These are phyloP conservation scores for Wallacemonas rigidus DNA, from an alignment of 208 protist species.

Conservation along the genomic window DNA sequence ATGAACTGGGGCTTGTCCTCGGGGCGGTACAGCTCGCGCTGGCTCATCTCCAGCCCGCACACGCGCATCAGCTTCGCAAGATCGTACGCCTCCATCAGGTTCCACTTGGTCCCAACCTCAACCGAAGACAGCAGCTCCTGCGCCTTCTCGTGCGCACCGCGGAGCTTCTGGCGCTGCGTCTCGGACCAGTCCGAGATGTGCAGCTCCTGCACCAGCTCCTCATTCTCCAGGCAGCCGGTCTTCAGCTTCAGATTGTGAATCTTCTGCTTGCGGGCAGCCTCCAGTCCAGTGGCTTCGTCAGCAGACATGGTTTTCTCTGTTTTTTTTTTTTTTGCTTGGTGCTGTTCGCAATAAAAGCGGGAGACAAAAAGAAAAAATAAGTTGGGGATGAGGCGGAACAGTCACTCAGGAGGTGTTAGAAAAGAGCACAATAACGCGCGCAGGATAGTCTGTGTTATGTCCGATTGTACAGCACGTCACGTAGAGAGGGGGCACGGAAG, in stretches of 20 bases:
- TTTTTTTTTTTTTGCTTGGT: no score
- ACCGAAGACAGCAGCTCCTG: conserved; percentile 63
- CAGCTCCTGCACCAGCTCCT: conserved; percentile 75
- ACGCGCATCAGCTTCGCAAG: conserved; percentile 60
- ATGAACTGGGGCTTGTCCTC: conserved; percentile 79
- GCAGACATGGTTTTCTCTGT: conserved; percentile 37
- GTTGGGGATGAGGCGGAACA: no score
- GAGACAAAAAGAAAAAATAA: no score
- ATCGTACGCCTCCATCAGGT: conserved; percentile 70
- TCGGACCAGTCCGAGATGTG: conserved; percentile 75
- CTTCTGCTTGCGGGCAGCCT: conserved; percentile 81
- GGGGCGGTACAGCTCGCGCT: conserved; percentile 71
- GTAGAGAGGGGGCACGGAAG: no score
- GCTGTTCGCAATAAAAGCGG: no score
- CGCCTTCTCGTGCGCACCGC: conserved; percentile 69
- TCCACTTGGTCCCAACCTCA: conserved; percentile 64
- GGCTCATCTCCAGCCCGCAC: conserved; percentile 47
- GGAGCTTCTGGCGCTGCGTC: conserved; percentile 69
- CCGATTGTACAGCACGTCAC: no score
- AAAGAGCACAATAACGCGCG: no score
- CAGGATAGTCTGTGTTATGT: no score
- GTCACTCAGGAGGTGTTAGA: no score
- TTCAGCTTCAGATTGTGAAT: conserved; percentile 81
- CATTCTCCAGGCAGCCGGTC: conserved; percentile 70
- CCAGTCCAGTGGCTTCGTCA: conserved; percentile 72